Evolutionary conservation across 2,329 filamentous ascomycete species (phyloP).

Genomic region (Hypoxylon sp.): DNA sequence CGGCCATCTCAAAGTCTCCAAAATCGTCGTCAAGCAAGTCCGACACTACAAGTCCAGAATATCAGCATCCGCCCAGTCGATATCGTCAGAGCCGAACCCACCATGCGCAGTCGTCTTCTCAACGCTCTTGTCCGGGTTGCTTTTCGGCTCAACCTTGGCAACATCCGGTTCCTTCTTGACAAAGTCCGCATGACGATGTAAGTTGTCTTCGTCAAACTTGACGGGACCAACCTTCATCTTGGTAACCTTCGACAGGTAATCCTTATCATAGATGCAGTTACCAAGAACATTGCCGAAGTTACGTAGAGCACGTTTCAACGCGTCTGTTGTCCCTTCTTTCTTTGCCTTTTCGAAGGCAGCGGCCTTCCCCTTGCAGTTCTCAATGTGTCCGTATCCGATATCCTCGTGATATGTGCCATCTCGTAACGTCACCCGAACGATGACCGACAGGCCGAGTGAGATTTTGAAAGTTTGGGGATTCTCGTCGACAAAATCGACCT

Average conservation of each 20-base stretch:
- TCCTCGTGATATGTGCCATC: slow-evolving; percentile 99
- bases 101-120: slow-evolving; percentile 53
- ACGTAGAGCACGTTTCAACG: slow-evolving; percentile 86
- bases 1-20: slow-evolving; percentile 81
- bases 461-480: slow-evolving; percentile 82
- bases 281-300: slow-evolving; percentile 97
- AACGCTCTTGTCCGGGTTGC: slow-evolving; percentile 52
- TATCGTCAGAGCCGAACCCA: slow-evolving; percentile 63
- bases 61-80: slow-evolving; percentile 55
- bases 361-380: slow-evolving; percentile 95
- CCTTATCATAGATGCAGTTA: slow-evolving; percentile 99
- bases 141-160: slow-evolving; percentile 47
- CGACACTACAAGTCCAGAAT: slow-evolving; percentile 52
- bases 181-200: slow-evolving; percentile 87
- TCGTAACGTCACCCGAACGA: slow-evolving; percentile 88
- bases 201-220: slow-evolving; percentile 82
- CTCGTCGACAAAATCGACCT: slow-evolving; percentile 96
- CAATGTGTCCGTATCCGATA: slow-evolving; percentile 95
- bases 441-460: slow-evolving; percentile 88
- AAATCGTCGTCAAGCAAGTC: slow-evolving; percentile 54
- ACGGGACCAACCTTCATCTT: slow-evolving; percentile 86
- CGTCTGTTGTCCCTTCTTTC: slow-evolving; percentile 97
- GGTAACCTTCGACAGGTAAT: slow-evolving; percentile 90
- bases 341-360: slow-evolving; percentile 98
- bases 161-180: slow-evolving; percentile 69